Evolutionary conservation across 2,329 filamentous ascomycete species (phyloP).

Genomic region (Westerdykella ornata): DNA sequence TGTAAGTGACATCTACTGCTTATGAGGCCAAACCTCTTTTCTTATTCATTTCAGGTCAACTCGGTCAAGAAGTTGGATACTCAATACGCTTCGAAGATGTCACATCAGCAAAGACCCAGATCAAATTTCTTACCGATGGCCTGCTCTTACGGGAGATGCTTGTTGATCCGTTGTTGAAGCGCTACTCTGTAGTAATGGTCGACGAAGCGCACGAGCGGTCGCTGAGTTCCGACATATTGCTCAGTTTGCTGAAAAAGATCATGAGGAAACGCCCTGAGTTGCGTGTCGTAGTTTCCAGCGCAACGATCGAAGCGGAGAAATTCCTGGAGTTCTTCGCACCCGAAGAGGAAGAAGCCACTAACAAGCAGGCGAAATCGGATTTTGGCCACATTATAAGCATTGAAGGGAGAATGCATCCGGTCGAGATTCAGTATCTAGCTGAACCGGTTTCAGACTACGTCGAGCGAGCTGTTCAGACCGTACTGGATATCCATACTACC

Average conservation of each 20-base stretch:
- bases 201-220: conserved; percentile 95
- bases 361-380: conserved; percentile 37
- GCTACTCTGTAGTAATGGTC: conserved; percentile 95
- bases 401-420: conserved; percentile 81
- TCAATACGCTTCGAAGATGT: conserved; percentile 89
- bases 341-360: conserved; percentile 36
- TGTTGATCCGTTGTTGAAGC: conserved; percentile 80
- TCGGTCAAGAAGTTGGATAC: conserved; percentile 83
- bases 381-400: conserved; percentile 68
- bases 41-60: conserved; percentile 39
- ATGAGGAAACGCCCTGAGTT: conserved; percentile 70
- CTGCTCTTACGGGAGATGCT: conserved; percentile 85
- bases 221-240: conserved; percentile 81
- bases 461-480: conserved; percentile 71
- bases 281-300: conserved; percentile 85
- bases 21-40: neutral
- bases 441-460: conserved; percentile 78
- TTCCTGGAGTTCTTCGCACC: conserved; percentile 72
- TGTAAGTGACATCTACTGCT: conserved; percentile 40
- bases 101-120: conserved; percentile 74
- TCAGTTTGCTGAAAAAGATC: conserved; percentile 90
- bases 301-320: conserved; percentile 81
- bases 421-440: conserved; percentile 77
- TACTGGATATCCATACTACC: conserved; percentile 78
- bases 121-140: conserved; percentile 95